A percentile compares a stretch with the other conserved stretches of the same genome.
Conservation (phyloP, 2,329 filamentous ascomycete species). For the Trichoderma semiorbis region DNA sequence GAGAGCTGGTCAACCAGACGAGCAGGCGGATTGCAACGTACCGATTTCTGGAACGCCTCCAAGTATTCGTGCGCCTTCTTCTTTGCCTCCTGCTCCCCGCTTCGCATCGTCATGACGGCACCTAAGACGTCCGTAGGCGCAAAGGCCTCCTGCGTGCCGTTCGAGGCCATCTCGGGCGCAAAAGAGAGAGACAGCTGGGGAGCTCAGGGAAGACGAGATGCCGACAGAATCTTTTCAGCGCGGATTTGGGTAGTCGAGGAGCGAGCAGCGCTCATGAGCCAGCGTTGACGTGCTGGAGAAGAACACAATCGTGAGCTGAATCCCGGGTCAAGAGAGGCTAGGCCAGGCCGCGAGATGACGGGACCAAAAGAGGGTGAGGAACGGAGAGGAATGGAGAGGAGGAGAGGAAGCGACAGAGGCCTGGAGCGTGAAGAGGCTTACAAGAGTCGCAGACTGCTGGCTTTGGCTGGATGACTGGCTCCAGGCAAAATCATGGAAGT, state of each 20-base stretch:
- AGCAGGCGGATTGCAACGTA: slow-evolving; percentile 37
- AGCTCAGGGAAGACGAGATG: not conserved
- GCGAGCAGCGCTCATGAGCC: slow-evolving; percentile 27
- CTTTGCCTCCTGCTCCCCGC: slow-evolving; percentile 77
- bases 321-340: not conserved
- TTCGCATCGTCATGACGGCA: slow-evolving; percentile 89
- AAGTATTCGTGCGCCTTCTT: slow-evolving; percentile 87
- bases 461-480: slow-evolving; percentile 14
- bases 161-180: slow-evolving; percentile 59
- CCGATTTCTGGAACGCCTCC: slow-evolving; percentile 96
- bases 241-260: slow-evolving; percentile 22
- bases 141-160: slow-evolving; percentile 66
- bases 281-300: slow-evolving; percentile 6
- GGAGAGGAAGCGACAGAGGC: not conserved
- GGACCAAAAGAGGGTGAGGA: not conserved
- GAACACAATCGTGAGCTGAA: not conserved
- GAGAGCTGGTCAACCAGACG: not conserved
- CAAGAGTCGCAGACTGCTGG: not conserved
- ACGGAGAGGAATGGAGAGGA: not conserved
- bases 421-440: not conserved
- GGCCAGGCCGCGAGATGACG: not conserved
- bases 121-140: slow-evolving; percentile 72
- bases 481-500: slow-evolving; percentile 19
- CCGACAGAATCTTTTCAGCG: slow-evolving; percentile 19
- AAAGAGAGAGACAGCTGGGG: not conserved